Base-by-base conservation (phyloP, 2,329 filamentous ascomycete species). In the Aspergillus versicolor region DNA sequence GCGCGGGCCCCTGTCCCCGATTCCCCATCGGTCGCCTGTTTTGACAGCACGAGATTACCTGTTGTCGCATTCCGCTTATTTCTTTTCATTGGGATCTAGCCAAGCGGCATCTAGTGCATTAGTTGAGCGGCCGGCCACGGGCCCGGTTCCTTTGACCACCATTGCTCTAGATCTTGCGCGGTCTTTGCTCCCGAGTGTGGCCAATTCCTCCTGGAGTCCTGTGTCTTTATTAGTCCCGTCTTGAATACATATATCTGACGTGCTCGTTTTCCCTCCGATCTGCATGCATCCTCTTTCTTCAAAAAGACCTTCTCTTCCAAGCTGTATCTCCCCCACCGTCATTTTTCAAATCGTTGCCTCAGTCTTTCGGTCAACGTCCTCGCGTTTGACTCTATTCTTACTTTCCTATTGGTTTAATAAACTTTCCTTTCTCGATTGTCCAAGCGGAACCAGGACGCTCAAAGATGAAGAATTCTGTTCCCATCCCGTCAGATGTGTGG, bases 401-500 rank as follows among this genome's bases (percentile, higher is more conserved):
- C 49, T 3, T 38, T 7, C 41, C 22, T 34, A 43, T 38, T 42
- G 34, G 13, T n/a, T n/a, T 37, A 37, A n/a, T 37, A 15, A 37
- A n/a, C 12, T 37, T n/a, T 9, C 12, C 12, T 37, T 37, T 37
- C 13, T 30, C 27, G 8, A 37, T 37, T 15, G 34, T n/a, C 4
- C 5, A 37, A 7, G 34, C 34, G 34, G 34, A 37, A 15, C 5
- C 4, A 37, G n/a, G 12, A 37, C 34, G 15, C 15, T 15, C 34
- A 37, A 65, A 48, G 44, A 77, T 77, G 75, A 77, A 77, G 64
- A 75, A 69, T 43, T 73, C 74, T 2, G 77, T 77, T 47, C 70
- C 75, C 12, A 77, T 77, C 47, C 70, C 75, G 9, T 73, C 75
- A 4, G 74, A 76, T 51, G 71, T 77, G 34, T 77, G 75, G 75